Conservation (phyloP, 306 rosid species). For the Begonia peltatifolia region DNA sequence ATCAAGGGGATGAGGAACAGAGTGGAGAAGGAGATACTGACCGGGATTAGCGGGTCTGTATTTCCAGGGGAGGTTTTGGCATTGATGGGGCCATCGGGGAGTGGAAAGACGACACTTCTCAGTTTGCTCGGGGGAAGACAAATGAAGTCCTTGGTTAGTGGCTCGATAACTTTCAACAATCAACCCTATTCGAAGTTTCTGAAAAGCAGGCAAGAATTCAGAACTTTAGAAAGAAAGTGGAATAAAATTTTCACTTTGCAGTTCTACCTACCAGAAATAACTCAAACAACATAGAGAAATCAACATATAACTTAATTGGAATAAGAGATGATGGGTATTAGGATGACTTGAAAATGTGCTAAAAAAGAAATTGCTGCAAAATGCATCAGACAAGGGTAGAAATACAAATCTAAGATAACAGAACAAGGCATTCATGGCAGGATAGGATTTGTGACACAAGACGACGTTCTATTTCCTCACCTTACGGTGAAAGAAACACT, state of each 20-base stretch:
- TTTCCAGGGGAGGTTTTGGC: constrained; percentile 93
- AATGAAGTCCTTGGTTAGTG: constrained; percentile 26
- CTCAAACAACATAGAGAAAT: too few relatives aligned
- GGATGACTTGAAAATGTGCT: too few relatives aligned
- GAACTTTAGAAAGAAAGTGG: neutral
- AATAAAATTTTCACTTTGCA: too few relatives aligned
- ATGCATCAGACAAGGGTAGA: too few relatives aligned
- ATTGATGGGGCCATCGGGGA: constrained; percentile 96
- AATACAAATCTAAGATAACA: too few relatives aligned
- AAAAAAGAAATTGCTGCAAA: too few relatives aligned
- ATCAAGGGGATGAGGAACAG: constrained; percentile 55
- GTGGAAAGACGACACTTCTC: constrained; percentile 83
- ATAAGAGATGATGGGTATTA: too few relatives aligned
- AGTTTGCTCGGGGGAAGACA: constrained; percentile 74
- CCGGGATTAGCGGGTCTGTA: constrained; percentile 71
- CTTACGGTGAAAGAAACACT: constrained; percentile 87
- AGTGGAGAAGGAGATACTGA: constrained; percentile 63
- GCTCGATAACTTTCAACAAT: constrained; percentile 72
- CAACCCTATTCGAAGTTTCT: constrained; percentile 68
- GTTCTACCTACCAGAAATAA: too few relatives aligned
- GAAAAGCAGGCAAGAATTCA: constrained; percentile 52
- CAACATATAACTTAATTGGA: too few relatives aligned
- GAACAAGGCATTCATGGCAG: constrained; percentile 20
- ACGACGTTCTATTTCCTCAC: constrained; percentile 92
- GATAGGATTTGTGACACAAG: constrained; percentile 97